These are phyloP conservation scores for Aspergillus sp. DNA, from an alignment of 2,329 filamentous ascomycete species.

Conservation along the genomic window DNA sequence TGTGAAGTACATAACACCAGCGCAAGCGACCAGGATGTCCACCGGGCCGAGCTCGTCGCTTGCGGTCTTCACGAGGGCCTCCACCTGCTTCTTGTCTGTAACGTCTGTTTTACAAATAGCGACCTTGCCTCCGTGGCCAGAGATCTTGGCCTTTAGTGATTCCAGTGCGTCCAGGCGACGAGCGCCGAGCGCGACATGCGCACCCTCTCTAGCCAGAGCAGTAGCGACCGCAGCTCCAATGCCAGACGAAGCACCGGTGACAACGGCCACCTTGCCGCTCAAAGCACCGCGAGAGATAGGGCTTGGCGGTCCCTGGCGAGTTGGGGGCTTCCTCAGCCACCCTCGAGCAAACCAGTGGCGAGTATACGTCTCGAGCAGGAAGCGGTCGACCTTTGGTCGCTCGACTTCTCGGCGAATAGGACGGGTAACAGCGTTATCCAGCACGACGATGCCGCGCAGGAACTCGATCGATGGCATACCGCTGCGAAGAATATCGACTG, in stretches of 20 bases:
- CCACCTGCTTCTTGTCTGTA: constrained; percentile 65
- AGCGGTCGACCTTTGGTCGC: constrained; percentile 67
- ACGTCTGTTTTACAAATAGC: constrained; percentile 72
- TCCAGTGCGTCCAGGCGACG: constrained; percentile 70
- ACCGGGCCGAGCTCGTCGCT: constrained; percentile 66
- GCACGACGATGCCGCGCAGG: constrained; percentile 67
- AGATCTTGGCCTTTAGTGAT: constrained; percentile 61
- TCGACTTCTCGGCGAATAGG: constrained; percentile 59
- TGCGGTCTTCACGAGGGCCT: constrained; percentile 62
- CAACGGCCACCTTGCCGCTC: constrained; percentile 67
- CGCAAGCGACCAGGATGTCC: constrained; percentile 77
- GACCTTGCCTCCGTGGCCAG: constrained; percentile 61
- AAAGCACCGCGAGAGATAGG: constrained; percentile 57
- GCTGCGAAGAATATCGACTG: constrained; percentile 74
- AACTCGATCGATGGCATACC: constrained; percentile 77
- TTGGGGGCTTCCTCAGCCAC: constrained; percentile 68
- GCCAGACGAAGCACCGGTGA: constrained; percentile 78
- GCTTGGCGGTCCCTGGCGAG: constrained; percentile 46
- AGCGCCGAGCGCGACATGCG: constrained; percentile 69
- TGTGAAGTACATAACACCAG: constrained; percentile 85
- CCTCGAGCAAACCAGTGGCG: constrained; percentile 79
- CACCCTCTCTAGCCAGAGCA: constrained; percentile 69
- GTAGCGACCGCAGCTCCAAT: constrained; percentile 74
- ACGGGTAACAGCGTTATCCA: constrained; percentile 68
- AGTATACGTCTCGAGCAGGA: constrained; percentile 73